Conservation (phyloP, 768 basidiomycete species). For the Suillus spraguei region DNA sequence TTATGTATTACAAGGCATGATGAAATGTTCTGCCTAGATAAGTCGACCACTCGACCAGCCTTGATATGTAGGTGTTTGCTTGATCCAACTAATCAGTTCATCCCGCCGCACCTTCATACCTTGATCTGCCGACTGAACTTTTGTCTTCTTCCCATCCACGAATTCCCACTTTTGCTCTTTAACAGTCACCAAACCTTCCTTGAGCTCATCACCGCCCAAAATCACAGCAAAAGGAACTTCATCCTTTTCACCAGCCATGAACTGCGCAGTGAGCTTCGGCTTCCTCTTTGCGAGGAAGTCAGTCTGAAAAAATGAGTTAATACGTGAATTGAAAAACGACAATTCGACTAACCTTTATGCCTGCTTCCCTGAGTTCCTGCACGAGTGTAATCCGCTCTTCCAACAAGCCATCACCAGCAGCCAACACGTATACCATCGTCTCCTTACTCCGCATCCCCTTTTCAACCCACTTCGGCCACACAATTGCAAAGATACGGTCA, state of each 20-base stretch:
- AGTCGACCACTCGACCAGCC: slow-evolving; percentile 35
- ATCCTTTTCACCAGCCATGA: slow-evolving; percentile 88
- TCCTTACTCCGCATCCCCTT: slow-evolving; percentile 82
- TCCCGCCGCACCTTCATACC: slow-evolving; percentile 65
- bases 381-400: slow-evolving; percentile 83
- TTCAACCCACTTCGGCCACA: slow-evolving; percentile 87
- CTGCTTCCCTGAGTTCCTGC: slow-evolving; percentile 78
- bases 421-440: slow-evolving; percentile 93
- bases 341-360: slow-evolving; percentile 71
- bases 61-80: slow-evolving; percentile 37
- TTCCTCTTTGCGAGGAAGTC: slow-evolving; percentile 94
- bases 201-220: slow-evolving; percentile 85
- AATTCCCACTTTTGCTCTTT: slow-evolving; percentile 90
- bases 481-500: slow-evolving; percentile 88
- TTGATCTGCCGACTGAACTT: slow-evolving; percentile 60
- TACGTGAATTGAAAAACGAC: not conserved
- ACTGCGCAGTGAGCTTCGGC: slow-evolving; percentile 86
- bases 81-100: slow-evolving; percentile 67
- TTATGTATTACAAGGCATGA: slow-evolving; percentile 6
- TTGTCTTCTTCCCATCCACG: slow-evolving; percentile 68
- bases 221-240: slow-evolving; percentile 93
- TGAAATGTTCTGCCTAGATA: slow-evolving; percentile 19
- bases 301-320: slow-evolving; percentile 47
- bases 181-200: slow-evolving; percentile 82
- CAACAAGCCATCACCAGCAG: slow-evolving; percentile 86